Evolutionary conservation across 2,329 filamentous ascomycete species (phyloP), one percentile per base, ranked within the genome.

Genomic region (Arthrobotrys conoides): DNA sequence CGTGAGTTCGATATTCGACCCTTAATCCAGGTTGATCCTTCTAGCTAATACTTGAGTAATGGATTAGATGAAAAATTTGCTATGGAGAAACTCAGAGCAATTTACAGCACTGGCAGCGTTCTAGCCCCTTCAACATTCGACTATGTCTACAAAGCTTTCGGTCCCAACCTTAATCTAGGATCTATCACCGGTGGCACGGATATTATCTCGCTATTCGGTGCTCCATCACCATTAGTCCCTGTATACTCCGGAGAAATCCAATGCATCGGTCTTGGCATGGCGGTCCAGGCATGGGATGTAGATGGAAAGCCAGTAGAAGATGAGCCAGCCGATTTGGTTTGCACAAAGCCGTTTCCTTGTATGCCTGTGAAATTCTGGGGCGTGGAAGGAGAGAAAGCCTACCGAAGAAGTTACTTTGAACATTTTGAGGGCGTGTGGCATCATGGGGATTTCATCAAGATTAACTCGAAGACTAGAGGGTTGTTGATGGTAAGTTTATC

Each of bases 161-260:
- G 94, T 1, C 83, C 88, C 0, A 86, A 88, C n/a, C 87, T 98
- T 81, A 95, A 97, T 84, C 89, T 98, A 6, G 93, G 91, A 61
- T 96, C 93, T 71, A 98, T 99, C 83, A 98, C 95, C 0, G 96
- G 96, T 44, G 96, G 81, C 63, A 98, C 95, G 2, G 96, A 99
- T 83, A 98, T 98, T 82, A 93, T 98, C 80, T 97, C 94, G 0
- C 89, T 98, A 38, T 99, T 98, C 82, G 95, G 94, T 51, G 91
- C 93, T 0, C 92, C 94, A 0, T 95, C 91, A 70, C 91, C 92
- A 0, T 87, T 94, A 3, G 86, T 93, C 0, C 92, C 92, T 0
- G 92, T 95, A 20, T 87, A 90, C 80, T 87, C 87, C 0, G 92
- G 92, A 24, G 91, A 94, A 83, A 93, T 94, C 59, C 92, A 95